Percentiles rank a stretch among this genome's conserved stretches.
phyloP scores from a whole-genome alignment of 805 yeast species.

The Nakazawaea populi region DNA sequence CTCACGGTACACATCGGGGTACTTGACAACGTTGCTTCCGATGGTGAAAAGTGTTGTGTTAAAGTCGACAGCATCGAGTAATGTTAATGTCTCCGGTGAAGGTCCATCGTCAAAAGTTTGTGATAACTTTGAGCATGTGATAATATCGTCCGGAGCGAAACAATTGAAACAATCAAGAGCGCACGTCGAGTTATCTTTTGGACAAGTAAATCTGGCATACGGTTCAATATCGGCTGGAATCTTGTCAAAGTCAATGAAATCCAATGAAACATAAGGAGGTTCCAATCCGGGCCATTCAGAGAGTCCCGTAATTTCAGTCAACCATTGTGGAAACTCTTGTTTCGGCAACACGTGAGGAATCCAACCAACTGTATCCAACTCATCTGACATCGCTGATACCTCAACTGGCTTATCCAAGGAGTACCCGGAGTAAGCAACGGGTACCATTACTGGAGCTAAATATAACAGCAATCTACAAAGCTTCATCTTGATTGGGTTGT shows the following conservation, averaged over 20 bases:
- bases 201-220: slow-evolving; percentile 57
- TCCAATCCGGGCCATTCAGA: slow-evolving; percentile 75
- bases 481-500: background rate
- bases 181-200: slow-evolving; percentile 48
- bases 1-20: slow-evolving; percentile 64
- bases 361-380: slow-evolving; percentile 1
- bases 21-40: slow-evolving; percentile 72
- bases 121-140: slow-evolving; percentile 64
- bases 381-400: background rate
- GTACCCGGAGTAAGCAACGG: background rate
- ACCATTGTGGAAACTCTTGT: slow-evolving; percentile 64
- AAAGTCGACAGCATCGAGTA: slow-evolving; percentile 43
- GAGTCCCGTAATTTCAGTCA: slow-evolving; percentile 65
- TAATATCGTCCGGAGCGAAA: slow-evolving; percentile 66
- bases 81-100: slow-evolving; percentile 55
- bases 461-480: background rate
- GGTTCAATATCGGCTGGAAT: slow-evolving; percentile 41
- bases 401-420: background rate
- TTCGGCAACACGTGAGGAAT: background rate
- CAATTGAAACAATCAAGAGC: slow-evolving; percentile 86
- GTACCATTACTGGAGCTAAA: background rate
- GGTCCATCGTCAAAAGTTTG: slow-evolving; percentile 98
- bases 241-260: slow-evolving; percentile 51
- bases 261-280: slow-evolving; percentile 84
- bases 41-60: slow-evolving; percentile 79